Evolutionary conservation across 768 basidiomycete genomes (phyloP).

Genomic region (Lentinus tigrinus): DNA sequence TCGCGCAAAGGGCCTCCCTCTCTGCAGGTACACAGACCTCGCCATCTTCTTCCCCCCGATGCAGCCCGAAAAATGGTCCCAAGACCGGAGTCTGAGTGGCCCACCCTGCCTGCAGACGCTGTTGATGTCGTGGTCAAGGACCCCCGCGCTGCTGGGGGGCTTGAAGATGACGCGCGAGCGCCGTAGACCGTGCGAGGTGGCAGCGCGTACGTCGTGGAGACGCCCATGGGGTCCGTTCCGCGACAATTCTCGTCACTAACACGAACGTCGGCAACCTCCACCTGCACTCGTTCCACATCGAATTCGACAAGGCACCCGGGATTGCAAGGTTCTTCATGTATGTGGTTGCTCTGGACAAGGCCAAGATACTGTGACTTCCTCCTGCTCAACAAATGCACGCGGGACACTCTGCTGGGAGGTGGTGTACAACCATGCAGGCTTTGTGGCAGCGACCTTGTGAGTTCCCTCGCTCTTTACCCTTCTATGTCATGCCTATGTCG

Average conservation of each 20-base stretch:
- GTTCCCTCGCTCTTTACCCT: constrained; percentile 32
- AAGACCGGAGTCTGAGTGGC: constrained; percentile 19
- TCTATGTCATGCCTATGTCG: constrained; percentile 5
- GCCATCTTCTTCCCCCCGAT: constrained; percentile 12
- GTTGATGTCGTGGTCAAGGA: constrained; percentile 88
- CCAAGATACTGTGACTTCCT: constrained; percentile 92
- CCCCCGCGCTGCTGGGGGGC: constrained; percentile 48
- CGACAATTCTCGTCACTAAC: constrained; percentile 89
- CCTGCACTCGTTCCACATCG: constrained; percentile 62
- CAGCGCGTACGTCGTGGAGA: constrained; percentile 68
- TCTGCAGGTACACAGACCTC: constrained; percentile 16
- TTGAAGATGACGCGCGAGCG: constrained; percentile 53
- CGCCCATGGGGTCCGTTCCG: constrained; percentile 72
- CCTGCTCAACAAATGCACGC: constrained; percentile 81
- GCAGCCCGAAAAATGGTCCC: constrained; percentile 20
- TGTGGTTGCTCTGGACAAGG: constrained; percentile 88
- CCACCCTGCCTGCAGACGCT: constrained; percentile 62
- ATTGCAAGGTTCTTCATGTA: constrained; percentile 72
- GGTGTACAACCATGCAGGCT: constrained; percentile 97
- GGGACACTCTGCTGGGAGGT: constrained; percentile 94
- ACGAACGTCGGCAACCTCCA: constrained; percentile 83
- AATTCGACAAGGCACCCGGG: constrained; percentile 47
- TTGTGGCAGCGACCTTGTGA: constrained; percentile 95
- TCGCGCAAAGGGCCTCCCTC: constrained; percentile 6
- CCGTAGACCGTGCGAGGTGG: constrained; percentile 35